These are phyloP conservation scores for Colletotrichum eleusines DNA, from an alignment of 2,329 filamentous ascomycete species.

Conservation along the genomic window DNA sequence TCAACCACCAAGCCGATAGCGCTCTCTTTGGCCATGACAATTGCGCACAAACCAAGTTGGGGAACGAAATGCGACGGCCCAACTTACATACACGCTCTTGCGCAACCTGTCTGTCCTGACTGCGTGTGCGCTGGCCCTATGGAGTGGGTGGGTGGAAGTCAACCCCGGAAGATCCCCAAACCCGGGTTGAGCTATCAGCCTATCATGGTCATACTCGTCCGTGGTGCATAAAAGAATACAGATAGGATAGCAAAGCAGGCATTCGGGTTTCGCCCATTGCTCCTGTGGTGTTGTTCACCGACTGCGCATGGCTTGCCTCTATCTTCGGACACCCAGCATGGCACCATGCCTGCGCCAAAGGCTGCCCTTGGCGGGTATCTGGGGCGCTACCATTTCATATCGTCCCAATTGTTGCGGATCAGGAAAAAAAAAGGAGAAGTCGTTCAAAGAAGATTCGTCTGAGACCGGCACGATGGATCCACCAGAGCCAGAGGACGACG, in stretches of 20 bases:
- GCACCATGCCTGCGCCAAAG: constrained; percentile 13
- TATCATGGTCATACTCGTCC: constrained; percentile 5
- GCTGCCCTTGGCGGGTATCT: constrained; percentile 1
- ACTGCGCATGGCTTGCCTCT: constrained; percentile 10
- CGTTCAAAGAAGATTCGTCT: constrained; percentile 41
- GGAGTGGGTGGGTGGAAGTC: not conserved
- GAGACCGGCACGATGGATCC: constrained; percentile 33
- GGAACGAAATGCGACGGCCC: not conserved
- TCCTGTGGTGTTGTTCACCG: constrained; percentile 11
- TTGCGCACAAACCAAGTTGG: not conserved
- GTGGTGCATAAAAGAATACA: constrained; percentile 15
- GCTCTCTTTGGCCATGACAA: not conserved
- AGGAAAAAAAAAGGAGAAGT: constrained; percentile 24
- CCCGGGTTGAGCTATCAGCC: not conserved
- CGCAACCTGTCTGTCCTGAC: constrained; percentile 17
- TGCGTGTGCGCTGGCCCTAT: not conserved
- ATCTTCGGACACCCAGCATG: constrained; percentile 3
- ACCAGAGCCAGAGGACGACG: constrained; percentile 9
- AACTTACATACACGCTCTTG: not conserved
- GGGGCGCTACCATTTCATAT: constrained; percentile 1
- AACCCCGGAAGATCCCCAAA: not conserved
- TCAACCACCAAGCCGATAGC: constrained; percentile 17
- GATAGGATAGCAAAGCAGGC: constrained; percentile 1
- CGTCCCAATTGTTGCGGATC: constrained; percentile 5
- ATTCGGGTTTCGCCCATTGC: constrained; percentile 22